A percentile compares a stretch with the other conserved stretches of the same genome.
phyloP scores from a whole-genome alignment of 306 rosid species.

The Alnus rubra region DNA sequence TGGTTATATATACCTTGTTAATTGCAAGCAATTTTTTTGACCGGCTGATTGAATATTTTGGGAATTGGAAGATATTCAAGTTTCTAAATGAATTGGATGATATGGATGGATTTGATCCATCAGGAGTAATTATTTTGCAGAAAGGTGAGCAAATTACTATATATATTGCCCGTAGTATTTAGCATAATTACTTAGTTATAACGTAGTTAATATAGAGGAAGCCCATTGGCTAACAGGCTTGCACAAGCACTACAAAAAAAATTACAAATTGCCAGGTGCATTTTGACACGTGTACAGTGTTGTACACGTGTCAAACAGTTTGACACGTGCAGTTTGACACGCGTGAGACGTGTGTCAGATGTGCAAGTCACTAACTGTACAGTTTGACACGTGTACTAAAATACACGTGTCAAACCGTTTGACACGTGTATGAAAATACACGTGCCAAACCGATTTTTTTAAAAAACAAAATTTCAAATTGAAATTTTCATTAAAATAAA shows the following conservation, averaged over 20 bases:
- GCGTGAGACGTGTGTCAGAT: no score
- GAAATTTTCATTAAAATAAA: no score
- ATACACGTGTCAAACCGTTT: no score
- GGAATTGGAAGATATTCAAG: constrained; percentile 76
- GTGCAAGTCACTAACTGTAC: no score
- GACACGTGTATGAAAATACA: no score
- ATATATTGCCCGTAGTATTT: background rate
- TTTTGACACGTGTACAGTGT: no score
- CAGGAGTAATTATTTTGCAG: constrained; percentile 82
- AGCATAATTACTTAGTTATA: background rate
- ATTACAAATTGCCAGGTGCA: no score
- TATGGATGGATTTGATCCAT: constrained; percentile 87
- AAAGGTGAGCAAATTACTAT: constrained; percentile 50
- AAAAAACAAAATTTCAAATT: no score
- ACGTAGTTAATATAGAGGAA: background rate
- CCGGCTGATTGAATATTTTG: constrained; percentile 64
- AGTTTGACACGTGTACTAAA: no score
- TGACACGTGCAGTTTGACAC: no score
- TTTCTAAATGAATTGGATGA: constrained; percentile 64
- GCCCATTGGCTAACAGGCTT: background rate
- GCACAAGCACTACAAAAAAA: background rate
- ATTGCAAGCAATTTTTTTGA: constrained; percentile 74
- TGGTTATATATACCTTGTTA: constrained; percentile 86
- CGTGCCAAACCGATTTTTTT: no score
- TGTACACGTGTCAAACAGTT: no score